A percentile compares a stretch with the other conserved stretches of the same genome.
These are phyloP conservation scores for Cyberlindnera maclurae DNA, from an alignment of 805 yeast species.

Conservation along the genomic window DNA sequence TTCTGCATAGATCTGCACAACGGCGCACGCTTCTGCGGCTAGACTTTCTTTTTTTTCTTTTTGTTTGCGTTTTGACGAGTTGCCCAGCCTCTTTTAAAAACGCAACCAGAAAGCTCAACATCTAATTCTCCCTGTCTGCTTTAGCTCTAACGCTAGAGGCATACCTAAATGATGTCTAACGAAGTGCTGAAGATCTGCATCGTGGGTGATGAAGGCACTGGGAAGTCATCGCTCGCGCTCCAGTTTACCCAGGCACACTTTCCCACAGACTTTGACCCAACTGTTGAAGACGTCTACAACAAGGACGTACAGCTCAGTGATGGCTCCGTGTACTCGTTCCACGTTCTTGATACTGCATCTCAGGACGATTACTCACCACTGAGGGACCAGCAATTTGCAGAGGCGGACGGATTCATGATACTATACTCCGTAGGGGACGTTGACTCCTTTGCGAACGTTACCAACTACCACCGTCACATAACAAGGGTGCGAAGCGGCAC, in stretches of 20 bases:
- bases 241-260: conserved; percentile 56
- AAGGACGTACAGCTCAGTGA: conserved; percentile 44
- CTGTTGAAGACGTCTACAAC: conserved; percentile 59
- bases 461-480: conserved; percentile 14
- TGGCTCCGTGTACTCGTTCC: conserved; percentile 43
- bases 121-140: too few relatives aligned
- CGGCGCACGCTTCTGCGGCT: too few relatives aligned
- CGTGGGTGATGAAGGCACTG: conserved; percentile 66
- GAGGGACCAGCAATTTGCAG: conserved; percentile 36
- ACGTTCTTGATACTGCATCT: conserved; percentile 71
- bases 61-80: neutral
- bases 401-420: conserved; percentile 20
- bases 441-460: conserved; percentile 10
- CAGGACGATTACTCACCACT: conserved; percentile 74
- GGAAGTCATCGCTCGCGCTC: conserved; percentile 59
- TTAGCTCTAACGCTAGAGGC: too few relatives aligned
- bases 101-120: too few relatives aligned
- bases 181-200: conserved; percentile 27
- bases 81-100: neutral
- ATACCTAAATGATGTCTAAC: neutral
- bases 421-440: conserved; percentile 12
- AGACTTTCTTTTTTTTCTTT: too few relatives aligned
- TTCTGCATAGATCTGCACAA: too few relatives aligned
- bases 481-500: conserved; percentile 8
- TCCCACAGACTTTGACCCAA: conserved; percentile 61